Percentiles rank a stretch among this genome's conserved stretches.
Conservation (phyloP, 83 land plant genomes). For the Thuja plicata region DNA sequence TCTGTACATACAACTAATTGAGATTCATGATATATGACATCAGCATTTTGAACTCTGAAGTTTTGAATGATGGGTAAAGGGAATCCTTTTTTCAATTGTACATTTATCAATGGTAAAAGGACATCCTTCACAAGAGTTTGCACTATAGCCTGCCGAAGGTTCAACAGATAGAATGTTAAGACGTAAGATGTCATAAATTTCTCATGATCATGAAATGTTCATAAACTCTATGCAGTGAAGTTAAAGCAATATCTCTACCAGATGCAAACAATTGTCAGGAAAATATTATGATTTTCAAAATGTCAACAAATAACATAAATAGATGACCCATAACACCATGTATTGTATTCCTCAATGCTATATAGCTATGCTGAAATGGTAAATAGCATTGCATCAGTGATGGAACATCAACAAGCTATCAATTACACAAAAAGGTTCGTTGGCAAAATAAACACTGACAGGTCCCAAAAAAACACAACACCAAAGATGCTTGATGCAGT, state of each 20-base stretch:
- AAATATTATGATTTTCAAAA: not conserved
- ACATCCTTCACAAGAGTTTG: conserved; percentile 33
- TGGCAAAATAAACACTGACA: not conserved
- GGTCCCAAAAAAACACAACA: not conserved
- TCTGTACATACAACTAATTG: conserved; percentile 39
- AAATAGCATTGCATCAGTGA: not conserved
- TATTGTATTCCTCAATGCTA: not conserved
- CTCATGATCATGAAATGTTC: not conserved
- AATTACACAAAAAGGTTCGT: not conserved
- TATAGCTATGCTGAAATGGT: not conserved
- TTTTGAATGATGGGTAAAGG: conserved; percentile 45
- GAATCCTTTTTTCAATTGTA: conserved; percentile 32
- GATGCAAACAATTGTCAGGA: conserved; percentile 3
- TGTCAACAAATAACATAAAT: not conserved
- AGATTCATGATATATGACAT: conserved; percentile 26
- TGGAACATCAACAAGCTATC: not conserved
- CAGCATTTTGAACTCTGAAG: conserved; percentile 41
- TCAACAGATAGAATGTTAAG: not conserved
- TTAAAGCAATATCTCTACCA: not conserved
- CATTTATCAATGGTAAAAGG: conserved; percentile 40
- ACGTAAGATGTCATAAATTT: not conserved
- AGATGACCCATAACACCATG: not conserved
- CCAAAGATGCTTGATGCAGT: not conserved
- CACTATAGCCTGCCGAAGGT: conserved; percentile 33
- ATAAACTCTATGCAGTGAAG: not conserved